Percentiles rank a stretch among this genome's conserved stretches.
Evolutionary conservation across 345 rosid genomes (phyloP).

Genomic region (Citrus inodora): DNA sequence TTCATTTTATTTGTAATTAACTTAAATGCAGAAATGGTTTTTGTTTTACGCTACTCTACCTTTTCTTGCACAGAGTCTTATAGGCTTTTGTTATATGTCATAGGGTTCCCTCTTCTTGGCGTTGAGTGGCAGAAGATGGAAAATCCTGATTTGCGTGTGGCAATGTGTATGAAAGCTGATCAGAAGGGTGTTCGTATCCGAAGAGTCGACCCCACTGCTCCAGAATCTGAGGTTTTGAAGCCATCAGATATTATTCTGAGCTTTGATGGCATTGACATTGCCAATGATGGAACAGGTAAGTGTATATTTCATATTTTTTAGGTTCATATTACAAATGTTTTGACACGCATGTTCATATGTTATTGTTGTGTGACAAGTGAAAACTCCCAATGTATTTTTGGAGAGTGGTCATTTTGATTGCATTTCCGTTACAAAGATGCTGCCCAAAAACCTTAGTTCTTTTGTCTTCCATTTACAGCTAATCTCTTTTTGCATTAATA

Average conservation of each 20-base stretch:
- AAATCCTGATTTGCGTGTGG: constrained; percentile 60
- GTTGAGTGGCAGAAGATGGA: constrained; percentile 86
- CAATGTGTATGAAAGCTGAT: constrained; percentile 59
- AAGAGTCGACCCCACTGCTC: constrained; percentile 65
- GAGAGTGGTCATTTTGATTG: not conserved
- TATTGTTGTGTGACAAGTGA: not conserved
- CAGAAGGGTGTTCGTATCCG: constrained; percentile 68
- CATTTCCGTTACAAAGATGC: not conserved
- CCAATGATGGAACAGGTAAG: constrained; percentile 73
- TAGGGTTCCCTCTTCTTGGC: constrained; percentile 72
- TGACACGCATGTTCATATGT: not conserved
- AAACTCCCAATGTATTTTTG: not conserved
- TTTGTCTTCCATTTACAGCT: not conserved
- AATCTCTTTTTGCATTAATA: not conserved
- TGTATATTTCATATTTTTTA: not conserved
- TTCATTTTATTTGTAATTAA: not conserved
- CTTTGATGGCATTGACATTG: constrained; percentile 69
- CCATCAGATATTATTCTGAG: constrained; percentile 64
- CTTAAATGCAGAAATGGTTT: not conserved
- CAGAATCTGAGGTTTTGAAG: constrained; percentile 48
- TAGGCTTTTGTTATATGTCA: not conserved
- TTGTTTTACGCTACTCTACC: not conserved
- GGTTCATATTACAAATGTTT: not conserved
- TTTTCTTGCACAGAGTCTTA: constrained; percentile 5
- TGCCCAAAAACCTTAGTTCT: not conserved